Base-by-base conservation (phyloP, 345 rosid genomes). In the Corchorus capsularis region DNA sequence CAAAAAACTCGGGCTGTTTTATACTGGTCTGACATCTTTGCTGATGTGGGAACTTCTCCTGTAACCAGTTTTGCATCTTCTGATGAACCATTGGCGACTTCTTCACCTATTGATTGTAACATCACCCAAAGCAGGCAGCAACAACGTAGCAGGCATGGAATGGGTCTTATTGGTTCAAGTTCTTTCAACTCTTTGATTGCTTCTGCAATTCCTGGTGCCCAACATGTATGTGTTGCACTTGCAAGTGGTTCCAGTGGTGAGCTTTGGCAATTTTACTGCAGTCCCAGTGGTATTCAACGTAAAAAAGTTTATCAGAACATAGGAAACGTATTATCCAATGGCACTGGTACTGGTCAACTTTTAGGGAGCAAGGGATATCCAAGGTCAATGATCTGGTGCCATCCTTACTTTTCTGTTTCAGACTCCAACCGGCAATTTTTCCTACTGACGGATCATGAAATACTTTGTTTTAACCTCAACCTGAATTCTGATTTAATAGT, bases 341-440 rank as follows among this genome's bases (percentile, higher is more conserved):
- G 79, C n/a, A 77, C 72, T 75, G 85, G 83, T 62, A 63, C 37
- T 76, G 81, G 85, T 63, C 85, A 74, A 62, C 74, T 59, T 77
- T 70, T 60, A 9, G 59, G 82, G 61, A 73, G 83, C 79, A 89
- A 83, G 85, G 97, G 97, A 6, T 91, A 93, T 77, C 92, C 92
- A 17, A 89, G 98, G 84, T 92, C 99, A 22, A 85, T 92, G 39
- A 70, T 85, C 16, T 96, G 98, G 97, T 85, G 89, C 19, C 85
- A 80, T 79, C 60, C 86, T 0, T 62, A 49, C 34, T 64, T 69
- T 71, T 80, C 88, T 27, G 46, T 66, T 20, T 78, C 83, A 71
- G 88, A 90, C 55, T 76, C 82, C 63, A 81, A 75, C 62, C 72
- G 87, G 50, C 78, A 89, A 73, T 96, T 96, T 85, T 85, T 92